Percentiles rank a stretch among this genome's conserved stretches.
These are phyloP conservation scores for Populus deltoides DNA, from an alignment of 345 rosid genomes.

Conservation along the genomic window DNA sequence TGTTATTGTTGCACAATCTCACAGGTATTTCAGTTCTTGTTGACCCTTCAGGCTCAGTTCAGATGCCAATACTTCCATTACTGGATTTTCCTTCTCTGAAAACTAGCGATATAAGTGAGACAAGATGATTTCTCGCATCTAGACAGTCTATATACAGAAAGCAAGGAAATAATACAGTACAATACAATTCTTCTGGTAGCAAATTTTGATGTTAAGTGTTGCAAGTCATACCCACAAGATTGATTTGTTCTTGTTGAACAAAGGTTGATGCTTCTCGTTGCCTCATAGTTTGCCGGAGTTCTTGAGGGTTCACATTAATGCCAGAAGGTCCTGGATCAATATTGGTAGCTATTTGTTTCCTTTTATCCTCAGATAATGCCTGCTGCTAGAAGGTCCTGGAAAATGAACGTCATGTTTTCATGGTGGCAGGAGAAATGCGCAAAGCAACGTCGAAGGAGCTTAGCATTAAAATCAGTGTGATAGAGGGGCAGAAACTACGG, in stretches of 20 bases:
- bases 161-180: not conserved
- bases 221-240: not conserved
- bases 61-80: not conserved
- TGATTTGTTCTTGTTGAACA: not conserved
- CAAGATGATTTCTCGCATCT: not conserved
- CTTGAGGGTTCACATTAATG: not conserved
- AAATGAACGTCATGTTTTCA: too few relatives aligned
- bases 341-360: too few relatives aligned
- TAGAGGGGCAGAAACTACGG: not conserved
- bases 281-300: not conserved
- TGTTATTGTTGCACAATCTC: not conserved
- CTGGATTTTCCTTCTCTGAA: not conserved
- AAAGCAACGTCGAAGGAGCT: not conserved
- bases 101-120: not conserved
- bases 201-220: not conserved
- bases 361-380: too few relatives aligned
- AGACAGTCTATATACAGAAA: not conserved
- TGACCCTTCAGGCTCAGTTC: not conserved
- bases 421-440: too few relatives aligned
- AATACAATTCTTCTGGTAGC: not conserved
- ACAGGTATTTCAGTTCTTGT: not conserved
- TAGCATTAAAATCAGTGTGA: not conserved
- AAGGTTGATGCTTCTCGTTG: not conserved
- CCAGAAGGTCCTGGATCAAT: not conserved
- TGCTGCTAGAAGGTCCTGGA: too few relatives aligned